Percentiles rank a stretch among this genome's conserved stretches.
Evolutionary conservation across 345 rosid species (phyloP).

Genomic region (Isatis tinctoria): DNA sequence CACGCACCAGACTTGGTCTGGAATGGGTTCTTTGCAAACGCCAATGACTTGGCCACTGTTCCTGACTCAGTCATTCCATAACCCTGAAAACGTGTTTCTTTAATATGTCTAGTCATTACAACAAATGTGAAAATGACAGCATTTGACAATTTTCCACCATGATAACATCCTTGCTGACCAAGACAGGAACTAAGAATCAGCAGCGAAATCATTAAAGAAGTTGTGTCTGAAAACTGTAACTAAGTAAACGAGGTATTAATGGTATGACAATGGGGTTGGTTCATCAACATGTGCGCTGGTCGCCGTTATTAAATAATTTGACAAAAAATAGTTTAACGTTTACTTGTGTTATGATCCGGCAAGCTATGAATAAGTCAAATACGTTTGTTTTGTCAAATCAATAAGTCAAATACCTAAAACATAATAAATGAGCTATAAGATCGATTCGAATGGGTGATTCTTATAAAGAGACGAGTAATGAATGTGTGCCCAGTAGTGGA

Average conservation of each 20-base stretch:
- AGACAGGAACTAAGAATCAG: not conserved
- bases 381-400: no score
- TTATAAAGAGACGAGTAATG: not conserved
- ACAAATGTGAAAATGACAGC: constrained; percentile 35
- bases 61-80: constrained; percentile 99
- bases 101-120: not conserved
- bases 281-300: not conserved
- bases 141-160: not conserved
- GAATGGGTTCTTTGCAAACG: constrained; percentile 71
- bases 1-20: constrained; percentile 72
- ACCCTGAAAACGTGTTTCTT: constrained; percentile 37
- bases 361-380: not conserved
- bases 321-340: no score
- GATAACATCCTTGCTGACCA: not conserved
- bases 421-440: not conserved
- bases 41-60: constrained; percentile 73
- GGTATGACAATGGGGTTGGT: not conserved
- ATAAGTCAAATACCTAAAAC: not conserved
- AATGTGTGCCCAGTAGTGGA: not conserved
- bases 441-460: not conserved
- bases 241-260: not conserved
- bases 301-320: no score
- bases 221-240: not conserved
- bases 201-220: not conserved
- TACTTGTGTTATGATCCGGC: no score